Conservation (phyloP, 2,329 filamentous ascomycete genomes). For the Microsporum audouinii region DNA sequence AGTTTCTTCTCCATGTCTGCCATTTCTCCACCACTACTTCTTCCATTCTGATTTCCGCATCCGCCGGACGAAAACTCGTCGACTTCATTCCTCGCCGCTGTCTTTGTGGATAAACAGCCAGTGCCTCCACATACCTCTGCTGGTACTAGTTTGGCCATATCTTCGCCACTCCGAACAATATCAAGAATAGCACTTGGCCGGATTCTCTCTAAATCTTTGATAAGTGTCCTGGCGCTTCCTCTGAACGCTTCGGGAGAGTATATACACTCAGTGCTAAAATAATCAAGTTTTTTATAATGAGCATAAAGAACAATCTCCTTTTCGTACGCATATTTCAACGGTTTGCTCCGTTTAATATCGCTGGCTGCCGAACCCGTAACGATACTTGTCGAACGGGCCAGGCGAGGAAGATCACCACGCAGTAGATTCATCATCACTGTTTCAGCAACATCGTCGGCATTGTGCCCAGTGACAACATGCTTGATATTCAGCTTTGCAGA, state of each 20-base stretch:
- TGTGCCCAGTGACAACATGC: constrained; percentile 95
- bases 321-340: constrained; percentile 95
- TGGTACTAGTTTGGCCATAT: constrained; percentile 83
- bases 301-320: constrained; percentile 98
- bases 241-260: constrained; percentile 96
- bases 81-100: constrained; percentile 34
- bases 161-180: constrained; percentile 87
- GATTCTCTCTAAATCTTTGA: constrained; percentile 90
- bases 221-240: constrained; percentile 77
- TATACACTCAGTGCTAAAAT: constrained; percentile 97
- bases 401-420: constrained; percentile 73
- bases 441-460: constrained; percentile 93
- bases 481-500: constrained; percentile 76
- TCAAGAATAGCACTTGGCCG: constrained; percentile 89
- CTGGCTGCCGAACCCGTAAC: constrained; percentile 66
- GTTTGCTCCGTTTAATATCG: constrained; percentile 90
- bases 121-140: constrained; percentile 37
- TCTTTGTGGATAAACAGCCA: constrained; percentile 13
- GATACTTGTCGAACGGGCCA: constrained; percentile 83
- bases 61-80: constrained; percentile 51
- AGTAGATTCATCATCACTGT: constrained; percentile 96
- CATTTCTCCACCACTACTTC: constrained; percentile 63
- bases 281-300: constrained; percentile 91
- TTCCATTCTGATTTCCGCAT: constrained; percentile 61
- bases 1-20: constrained; percentile 66